Evolutionary conservation across 768 basidiomycete species (phyloP).

Genomic region (Termitomyces heimii): DNA sequence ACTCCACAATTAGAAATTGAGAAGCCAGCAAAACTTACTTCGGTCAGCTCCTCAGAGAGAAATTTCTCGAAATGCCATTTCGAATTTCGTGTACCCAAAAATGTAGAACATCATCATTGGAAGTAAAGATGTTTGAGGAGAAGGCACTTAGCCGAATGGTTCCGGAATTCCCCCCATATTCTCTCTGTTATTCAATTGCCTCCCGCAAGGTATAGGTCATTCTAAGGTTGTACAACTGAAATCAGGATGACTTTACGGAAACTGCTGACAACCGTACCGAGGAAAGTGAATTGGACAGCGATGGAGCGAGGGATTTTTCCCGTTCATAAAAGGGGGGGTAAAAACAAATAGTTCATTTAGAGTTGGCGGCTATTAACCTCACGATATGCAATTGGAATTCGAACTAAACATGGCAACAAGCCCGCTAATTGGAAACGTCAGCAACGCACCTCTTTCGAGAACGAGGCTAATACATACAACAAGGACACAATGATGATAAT

Average conservation of each 20-base stretch:
- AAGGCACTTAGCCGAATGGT: background rate
- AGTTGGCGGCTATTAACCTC: background rate
- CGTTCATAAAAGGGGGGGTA: too few relatives aligned
- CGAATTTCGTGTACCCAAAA: background rate
- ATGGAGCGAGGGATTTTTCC: background rate
- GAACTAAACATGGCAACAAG: background rate
- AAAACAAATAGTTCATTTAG: background rate
- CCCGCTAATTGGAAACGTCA: background rate
- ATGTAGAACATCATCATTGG: background rate
- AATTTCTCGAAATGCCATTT: background rate
- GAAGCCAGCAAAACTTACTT: background rate
- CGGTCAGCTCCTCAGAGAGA: background rate
- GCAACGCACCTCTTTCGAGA: background rate
- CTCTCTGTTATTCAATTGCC: background rate
- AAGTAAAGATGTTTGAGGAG: background rate
- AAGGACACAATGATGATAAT: background rate
- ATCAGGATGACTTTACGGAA: background rate
- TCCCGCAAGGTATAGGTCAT: background rate
- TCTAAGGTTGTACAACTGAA: background rate
- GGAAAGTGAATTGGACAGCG: background rate
- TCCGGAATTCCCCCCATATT: background rate
- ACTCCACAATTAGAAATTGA: background rate
- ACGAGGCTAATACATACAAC: background rate
- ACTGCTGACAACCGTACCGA: background rate
- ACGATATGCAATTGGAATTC: background rate